Conservation (phyloP, 495 filamentous ascomycete species). For the Oleoguttula mirabilis region DNA sequence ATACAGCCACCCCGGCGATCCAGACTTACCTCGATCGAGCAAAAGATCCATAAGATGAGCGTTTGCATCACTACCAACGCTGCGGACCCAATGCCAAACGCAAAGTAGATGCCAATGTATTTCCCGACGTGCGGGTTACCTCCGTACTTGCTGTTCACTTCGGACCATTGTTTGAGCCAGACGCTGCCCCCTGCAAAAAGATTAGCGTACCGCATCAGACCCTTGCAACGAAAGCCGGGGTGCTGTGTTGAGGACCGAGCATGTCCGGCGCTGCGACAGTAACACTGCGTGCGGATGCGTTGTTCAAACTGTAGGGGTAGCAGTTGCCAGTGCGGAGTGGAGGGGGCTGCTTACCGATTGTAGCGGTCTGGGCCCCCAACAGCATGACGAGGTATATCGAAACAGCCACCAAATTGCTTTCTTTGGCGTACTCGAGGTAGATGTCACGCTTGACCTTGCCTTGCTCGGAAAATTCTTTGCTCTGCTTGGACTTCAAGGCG, state of each 20-base stretch:
- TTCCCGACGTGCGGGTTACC: slow-evolving; percentile 66
- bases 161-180: slow-evolving; percentile 91
- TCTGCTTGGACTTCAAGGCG: slow-evolving; percentile 60
- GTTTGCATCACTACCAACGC: slow-evolving; percentile 82
- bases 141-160: slow-evolving; percentile 54
- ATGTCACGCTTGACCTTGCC: slow-evolving; percentile 91
- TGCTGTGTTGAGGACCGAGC: slow-evolving; percentile 4
- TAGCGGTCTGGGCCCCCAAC: slow-evolving; percentile 65
- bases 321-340: too few species aligned
- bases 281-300: too few species aligned
- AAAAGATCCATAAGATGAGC: slow-evolving; percentile 96
- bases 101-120: slow-evolving; percentile 90
- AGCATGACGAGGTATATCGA: slow-evolving; percentile 65
- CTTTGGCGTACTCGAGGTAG: slow-evolving; percentile 62
- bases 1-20: neutral
- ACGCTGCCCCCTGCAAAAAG: slow-evolving; percentile 50
- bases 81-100: slow-evolving; percentile 82
- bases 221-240: neutral
- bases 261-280: slow-evolving; percentile 2
- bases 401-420: slow-evolving; percentile 80
- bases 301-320: too few species aligned
- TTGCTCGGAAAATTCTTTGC: slow-evolving; percentile 76
- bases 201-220: slow-evolving; percentile 14
- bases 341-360: slow-evolving; percentile 39
- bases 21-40: slow-evolving; percentile 75